A percentile compares a stretch with the other conserved stretches of the same genome.
These are phyloP conservation scores for Agaricus subrufescens DNA, from an alignment of 768 basidiomycete species.

Conservation along the genomic window DNA sequence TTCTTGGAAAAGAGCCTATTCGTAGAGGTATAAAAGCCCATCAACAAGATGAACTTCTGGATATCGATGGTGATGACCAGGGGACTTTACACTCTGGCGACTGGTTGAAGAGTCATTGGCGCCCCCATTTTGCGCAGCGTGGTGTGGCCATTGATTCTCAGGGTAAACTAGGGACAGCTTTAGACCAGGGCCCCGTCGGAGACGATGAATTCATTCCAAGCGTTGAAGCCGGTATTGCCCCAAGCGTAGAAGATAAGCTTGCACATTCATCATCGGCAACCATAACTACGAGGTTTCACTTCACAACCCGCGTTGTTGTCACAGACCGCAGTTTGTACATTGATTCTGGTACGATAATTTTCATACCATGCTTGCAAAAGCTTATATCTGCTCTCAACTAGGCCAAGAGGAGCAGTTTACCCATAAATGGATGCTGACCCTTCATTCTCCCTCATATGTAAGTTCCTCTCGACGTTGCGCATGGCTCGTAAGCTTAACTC, in stretches of 20 bases:
- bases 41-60: conserved; percentile 31
- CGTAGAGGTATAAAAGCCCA: conserved; percentile 39
- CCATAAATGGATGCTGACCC: conserved; percentile 53
- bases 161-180: background rate
- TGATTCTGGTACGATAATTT: conserved; percentile 28
- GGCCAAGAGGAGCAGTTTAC: conserved; percentile 24
- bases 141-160: conserved; percentile 12
- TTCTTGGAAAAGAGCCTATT: conserved; percentile 38
- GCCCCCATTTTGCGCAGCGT: conserved; percentile 32
- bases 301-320: conserved; percentile 40
- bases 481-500: background rate
- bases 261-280: background rate
- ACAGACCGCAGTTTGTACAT: conserved; percentile 46
- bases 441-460: conserved; percentile 50
- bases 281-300: conserved; percentile 39
- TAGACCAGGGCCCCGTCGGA: background rate
- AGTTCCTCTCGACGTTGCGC: conserved; percentile 12
- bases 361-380: background rate
- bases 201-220: background rate
- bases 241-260: background rate
- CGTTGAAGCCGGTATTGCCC: background rate
- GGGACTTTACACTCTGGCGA: background rate
- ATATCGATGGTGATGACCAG: conserved; percentile 23
- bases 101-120: conserved; percentile 20
- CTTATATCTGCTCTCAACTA: conserved; percentile 18